Evolutionary conservation across 768 basidiomycete genomes (phyloP).

Genomic region (Termitomyces sp.): DNA sequence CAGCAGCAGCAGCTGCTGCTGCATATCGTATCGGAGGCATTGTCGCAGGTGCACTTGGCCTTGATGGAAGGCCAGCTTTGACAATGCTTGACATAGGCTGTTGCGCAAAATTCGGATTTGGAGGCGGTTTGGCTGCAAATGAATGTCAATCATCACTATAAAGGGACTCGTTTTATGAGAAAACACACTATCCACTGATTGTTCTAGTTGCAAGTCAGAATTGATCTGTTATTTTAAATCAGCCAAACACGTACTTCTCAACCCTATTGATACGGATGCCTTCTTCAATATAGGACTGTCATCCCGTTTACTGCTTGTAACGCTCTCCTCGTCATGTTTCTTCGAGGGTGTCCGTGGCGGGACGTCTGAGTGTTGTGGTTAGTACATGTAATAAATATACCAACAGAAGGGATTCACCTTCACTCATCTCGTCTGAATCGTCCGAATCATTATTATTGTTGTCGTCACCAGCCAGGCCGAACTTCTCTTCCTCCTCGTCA

Average conservation of each 20-base stretch:
- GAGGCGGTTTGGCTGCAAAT: constrained; percentile 61
- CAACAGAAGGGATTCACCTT: constrained; percentile 46
- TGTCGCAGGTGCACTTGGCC: constrained; percentile 52
- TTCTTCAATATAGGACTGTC: constrained; percentile 84
- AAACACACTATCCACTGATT: constrained; percentile 65
- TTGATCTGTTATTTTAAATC: constrained; percentile 1
- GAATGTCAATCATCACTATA: constrained; percentile 9
- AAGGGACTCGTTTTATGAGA: neutral
- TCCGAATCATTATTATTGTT: constrained; percentile 57
- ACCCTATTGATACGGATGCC: constrained; percentile 55
- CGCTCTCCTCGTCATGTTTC: constrained; percentile 80
- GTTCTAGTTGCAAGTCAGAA: constrained; percentile 43
- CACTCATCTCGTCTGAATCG: constrained; percentile 71
- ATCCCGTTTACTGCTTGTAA: constrained; percentile 70
- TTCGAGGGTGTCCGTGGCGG: constrained; percentile 66
- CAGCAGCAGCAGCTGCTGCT: constrained; percentile 77
- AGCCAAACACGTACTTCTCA: constrained; percentile 61
- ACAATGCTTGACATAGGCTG: constrained; percentile 76
- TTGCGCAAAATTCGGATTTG: constrained; percentile 73
- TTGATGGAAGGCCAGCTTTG: constrained; percentile 64
- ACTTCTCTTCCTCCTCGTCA: constrained; percentile 95
- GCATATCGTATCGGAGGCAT: constrained; percentile 88
- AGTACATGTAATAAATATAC: constrained; percentile 8
- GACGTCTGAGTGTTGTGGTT: constrained; percentile 41
- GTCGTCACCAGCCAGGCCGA: constrained; percentile 76